Percentiles rank a stretch among this genome's conserved stretches.
Conservation (phyloP, 352 stramenopile species). For the Phytophthora macrochlamydospora region DNA sequence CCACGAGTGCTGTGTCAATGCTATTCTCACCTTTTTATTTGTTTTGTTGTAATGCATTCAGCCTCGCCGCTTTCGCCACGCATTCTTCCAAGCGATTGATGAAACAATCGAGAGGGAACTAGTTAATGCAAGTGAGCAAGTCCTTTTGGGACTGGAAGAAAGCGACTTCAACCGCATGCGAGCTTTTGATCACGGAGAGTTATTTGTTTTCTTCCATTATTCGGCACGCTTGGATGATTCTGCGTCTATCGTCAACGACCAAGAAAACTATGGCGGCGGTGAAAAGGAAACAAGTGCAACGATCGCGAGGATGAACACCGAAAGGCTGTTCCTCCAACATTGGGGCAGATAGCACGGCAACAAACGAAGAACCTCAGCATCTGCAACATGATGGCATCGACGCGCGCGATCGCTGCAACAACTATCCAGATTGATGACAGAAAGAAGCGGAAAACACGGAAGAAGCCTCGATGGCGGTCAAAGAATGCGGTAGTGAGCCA, state of each 20-base stretch:
- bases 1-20: not conserved
- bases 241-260: not conserved
- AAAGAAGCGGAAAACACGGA: conserved; percentile 19
- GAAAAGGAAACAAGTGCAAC: not conserved
- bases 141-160: conserved; percentile 3
- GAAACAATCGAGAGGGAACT: conserved; percentile 42
- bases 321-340: conserved; percentile 13
- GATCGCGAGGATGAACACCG: conserved; percentile 14
- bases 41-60: conserved; percentile 3
- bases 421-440: not conserved
- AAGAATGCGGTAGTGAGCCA: conserved; percentile 51
- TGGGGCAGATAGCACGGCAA: conserved; percentile 12
- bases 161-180: not conserved
- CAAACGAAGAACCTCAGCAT: conserved; percentile 7
- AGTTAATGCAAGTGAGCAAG: conserved; percentile 11
- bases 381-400: conserved; percentile 24
- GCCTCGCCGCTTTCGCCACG: conserved; percentile 44
- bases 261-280: not conserved
- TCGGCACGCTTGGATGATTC: conserved; percentile 23
- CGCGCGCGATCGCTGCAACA: conserved; percentile 7
- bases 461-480: conserved; percentile 18
- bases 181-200: not conserved
- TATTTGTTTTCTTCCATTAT: conserved; percentile 48
- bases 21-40: not conserved
- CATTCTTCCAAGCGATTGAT: conserved; percentile 42